Base-by-base conservation (phyloP, 2,329 filamentous ascomycete genomes). In the Fusarium robinianum region DNA sequence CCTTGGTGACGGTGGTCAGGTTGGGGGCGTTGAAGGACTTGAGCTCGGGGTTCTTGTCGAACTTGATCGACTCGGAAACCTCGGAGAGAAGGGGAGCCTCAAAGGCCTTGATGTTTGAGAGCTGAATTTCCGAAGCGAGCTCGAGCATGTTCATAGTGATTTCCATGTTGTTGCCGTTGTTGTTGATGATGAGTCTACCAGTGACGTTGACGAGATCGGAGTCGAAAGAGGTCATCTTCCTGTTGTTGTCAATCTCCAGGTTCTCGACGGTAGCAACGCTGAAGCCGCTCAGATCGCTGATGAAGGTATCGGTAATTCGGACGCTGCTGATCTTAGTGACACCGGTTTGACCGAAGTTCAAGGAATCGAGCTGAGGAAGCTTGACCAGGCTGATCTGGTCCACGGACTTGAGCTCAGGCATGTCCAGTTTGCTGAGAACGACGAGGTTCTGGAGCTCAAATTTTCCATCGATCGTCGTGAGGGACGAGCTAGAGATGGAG, bases 191-290 rank as follows among this genome's bases (percentile, higher is more conserved):
- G 39, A 96, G 74, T 32, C 77, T 69, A 43, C 80, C 76, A 55
- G 79, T 86, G 61, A 96, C 80, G 73, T 88, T 92, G 68, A 78
- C 78, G 46, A 97, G 78, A 66, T 87, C 80, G 70, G 90, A 88
- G 65, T 81, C 80, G 74, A 95, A 88, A 50, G 76, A 77, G 65
- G 80, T 81, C 60, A 99, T 79, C 66, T 86, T 85, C 51, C 74
- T 75, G 83, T 97, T 97, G 84, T 96, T 96, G 80, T 88, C 86
- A 72, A 99, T 86, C 68, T 88, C 77, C 67, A 99, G 81, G 57
- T 74, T 77, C 44, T 81, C 78, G 41, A 90, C 84, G n/a, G 79
- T 78, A 53, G 81, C 71, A 54, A 97, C 78, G 67, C 90, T 87
- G 67, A 99, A 87, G 64, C 90, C 90, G 57, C 85, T 77, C 48